Conservation (phyloP, 2,329 filamentous ascomycete species). For the Fusarium sp. region DNA sequence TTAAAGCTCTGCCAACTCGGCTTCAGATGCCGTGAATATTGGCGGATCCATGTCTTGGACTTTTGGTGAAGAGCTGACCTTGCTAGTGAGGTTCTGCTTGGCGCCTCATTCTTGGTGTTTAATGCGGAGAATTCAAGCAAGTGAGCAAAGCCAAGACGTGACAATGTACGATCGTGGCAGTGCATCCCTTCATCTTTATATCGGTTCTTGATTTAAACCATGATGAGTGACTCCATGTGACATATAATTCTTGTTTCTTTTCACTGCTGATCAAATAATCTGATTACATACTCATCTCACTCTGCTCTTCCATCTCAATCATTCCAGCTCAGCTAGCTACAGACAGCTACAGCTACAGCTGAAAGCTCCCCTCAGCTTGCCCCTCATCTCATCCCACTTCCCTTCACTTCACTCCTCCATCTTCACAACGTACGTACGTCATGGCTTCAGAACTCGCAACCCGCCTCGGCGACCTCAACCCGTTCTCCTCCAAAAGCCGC, state of each 20-base stretch:
- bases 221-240: background rate
- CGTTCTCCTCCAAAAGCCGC: slow-evolving; percentile 40
- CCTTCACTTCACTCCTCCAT: slow-evolving; percentile 3
- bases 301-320: background rate
- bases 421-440: slow-evolving; percentile 9
- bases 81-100: background rate
- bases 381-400: slow-evolving; percentile 32
- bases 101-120: background rate
- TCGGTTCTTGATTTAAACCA: slow-evolving; percentile 8
- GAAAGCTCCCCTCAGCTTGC: slow-evolving; percentile 21
- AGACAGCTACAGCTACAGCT: background rate
- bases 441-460: slow-evolving; percentile 43
- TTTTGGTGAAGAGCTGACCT: background rate
- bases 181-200: slow-evolving; percentile 3
- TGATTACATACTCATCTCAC: background rate
- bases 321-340: background rate
- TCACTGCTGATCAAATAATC: background rate
- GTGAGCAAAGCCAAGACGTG: slow-evolving; percentile 15
- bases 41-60: background rate
- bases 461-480: slow-evolving; percentile 45
- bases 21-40: slow-evolving; percentile 12
- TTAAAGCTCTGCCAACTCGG: slow-evolving; percentile 22
- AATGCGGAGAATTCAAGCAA: background rate
- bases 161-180: slow-evolving; percentile 16
- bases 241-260: background rate